These are phyloP conservation scores for Leccinum truebloodii DNA, from an alignment of 768 basidiomycete species.

Conservation along the genomic window DNA sequence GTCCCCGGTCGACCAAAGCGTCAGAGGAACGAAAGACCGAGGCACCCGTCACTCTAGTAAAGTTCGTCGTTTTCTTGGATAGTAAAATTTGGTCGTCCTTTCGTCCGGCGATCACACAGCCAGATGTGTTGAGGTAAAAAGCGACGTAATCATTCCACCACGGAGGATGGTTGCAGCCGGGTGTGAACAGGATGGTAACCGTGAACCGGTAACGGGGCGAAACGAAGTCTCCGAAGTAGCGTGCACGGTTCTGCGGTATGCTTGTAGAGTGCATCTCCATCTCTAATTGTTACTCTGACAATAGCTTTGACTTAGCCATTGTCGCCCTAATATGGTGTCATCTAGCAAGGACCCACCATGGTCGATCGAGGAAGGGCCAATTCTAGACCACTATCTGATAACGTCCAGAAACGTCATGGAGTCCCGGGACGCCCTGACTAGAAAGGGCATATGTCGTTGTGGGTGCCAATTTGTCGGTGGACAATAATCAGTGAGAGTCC, in stretches of 20 bases:
- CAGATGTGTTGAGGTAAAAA: not conserved
- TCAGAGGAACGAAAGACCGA: not conserved
- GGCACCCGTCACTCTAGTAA: slow-evolving; percentile 3
- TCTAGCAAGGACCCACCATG: slow-evolving; percentile 5
- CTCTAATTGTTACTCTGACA: not conserved
- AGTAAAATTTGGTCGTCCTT: not conserved
- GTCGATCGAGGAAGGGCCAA: not conserved
- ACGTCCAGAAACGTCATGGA: slow-evolving; percentile 4
- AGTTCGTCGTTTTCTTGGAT: not conserved
- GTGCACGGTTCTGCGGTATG: not conserved
- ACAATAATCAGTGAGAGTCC: not conserved
- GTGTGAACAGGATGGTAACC: not conserved
- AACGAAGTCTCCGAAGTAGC: not conserved
- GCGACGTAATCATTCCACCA: slow-evolving; percentile 3
- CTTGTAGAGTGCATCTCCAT: not conserved
- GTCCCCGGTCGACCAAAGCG: slow-evolving; percentile 1
- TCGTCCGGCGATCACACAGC: not conserved
- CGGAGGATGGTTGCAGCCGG: not conserved
- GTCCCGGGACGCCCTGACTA: not conserved
- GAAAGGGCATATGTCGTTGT: not conserved
- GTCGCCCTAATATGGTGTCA: not conserved
- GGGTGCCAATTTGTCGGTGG: not conserved
- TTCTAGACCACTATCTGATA: slow-evolving; percentile 6
- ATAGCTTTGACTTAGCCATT: not conserved
- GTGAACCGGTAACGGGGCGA: not conserved